phyloP scores from a whole-genome alignment of 2,329 filamentous ascomycete genomes.

The Esteya vermicola region DNA sequence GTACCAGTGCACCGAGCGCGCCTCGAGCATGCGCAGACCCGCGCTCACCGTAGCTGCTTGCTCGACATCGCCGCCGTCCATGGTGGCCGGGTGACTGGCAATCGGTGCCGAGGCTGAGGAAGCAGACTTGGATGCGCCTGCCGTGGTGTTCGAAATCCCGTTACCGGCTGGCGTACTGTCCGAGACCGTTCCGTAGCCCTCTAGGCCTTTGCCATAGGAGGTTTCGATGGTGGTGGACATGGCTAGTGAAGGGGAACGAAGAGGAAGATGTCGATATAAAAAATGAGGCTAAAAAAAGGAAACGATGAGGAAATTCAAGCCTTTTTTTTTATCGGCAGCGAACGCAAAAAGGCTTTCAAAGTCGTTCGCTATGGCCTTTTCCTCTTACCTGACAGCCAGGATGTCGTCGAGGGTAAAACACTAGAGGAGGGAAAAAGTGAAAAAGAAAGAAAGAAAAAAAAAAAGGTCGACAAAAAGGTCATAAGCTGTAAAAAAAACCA shows the following conservation, averaged over 20 bases:
- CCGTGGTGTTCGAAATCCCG: not conserved
- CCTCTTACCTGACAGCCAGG: slow-evolving; percentile 23
- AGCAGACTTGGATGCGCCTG: no score
- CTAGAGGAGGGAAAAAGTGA: not conserved
- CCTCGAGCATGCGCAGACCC: slow-evolving; percentile 41
- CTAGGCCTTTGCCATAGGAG: not conserved
- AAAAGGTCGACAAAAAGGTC: no score
- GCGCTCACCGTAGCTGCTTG: slow-evolving; percentile 29
- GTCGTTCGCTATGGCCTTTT: slow-evolving; percentile 38
- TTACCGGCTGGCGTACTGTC: not conserved
- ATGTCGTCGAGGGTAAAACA: slow-evolving; percentile 1
- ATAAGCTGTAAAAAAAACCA: no score
- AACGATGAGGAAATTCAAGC: slow-evolving; percentile 19
- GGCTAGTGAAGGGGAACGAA: no score
- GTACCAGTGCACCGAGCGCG: slow-evolving; percentile 42
- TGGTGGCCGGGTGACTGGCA: not conserved
- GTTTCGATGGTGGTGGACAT: slow-evolving; percentile 1
- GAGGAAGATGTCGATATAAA: not conserved
- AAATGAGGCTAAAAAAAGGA: not conserved
- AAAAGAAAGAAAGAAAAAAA: not conserved
- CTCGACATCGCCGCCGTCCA: slow-evolving; percentile 8
- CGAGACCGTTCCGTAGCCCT: not conserved
- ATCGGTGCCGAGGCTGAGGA: not conserved
- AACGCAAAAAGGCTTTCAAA: slow-evolving; percentile 57
- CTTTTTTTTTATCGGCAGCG: slow-evolving; percentile 45